A percentile compares a stretch with the other conserved stretches of the same genome.
Conservation (phyloP, 2,329 filamentous ascomycete species). For the Cephalotrichum gorgonifer region DNA sequence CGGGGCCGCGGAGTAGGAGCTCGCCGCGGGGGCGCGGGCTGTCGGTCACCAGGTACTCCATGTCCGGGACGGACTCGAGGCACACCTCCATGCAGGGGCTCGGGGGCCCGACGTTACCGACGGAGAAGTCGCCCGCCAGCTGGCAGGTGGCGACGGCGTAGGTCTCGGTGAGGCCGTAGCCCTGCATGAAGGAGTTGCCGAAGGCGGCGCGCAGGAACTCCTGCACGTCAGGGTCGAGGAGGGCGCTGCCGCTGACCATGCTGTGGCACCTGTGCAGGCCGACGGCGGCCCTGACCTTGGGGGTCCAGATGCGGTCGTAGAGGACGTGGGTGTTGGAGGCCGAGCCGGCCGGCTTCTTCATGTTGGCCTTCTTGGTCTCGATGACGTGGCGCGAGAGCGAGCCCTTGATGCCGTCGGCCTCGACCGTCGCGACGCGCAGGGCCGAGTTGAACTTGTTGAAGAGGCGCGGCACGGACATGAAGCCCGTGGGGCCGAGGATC, state of each 20-base stretch:
- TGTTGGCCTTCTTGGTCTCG: conserved; percentile 65
- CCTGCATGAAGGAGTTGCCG: conserved; percentile 69
- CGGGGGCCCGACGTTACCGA: conserved; percentile 74
- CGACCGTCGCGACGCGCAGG: conserved; percentile 68
- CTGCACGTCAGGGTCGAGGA: conserved; percentile 79
- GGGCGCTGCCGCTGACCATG: conserved; percentile 84
- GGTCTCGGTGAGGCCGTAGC: conserved; percentile 89
- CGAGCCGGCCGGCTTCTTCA: conserved; percentile 60
- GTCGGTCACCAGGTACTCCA: conserved; percentile 84
- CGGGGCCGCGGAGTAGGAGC: conserved; percentile 71
- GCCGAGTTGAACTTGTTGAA: conserved; percentile 84
- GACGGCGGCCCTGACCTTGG: conserved; percentile 73
- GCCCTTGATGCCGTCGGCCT: conserved; percentile 71
- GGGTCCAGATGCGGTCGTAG: conserved; percentile 82
- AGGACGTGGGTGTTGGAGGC: conserved; percentile 71
- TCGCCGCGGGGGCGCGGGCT: conserved; percentile 86
- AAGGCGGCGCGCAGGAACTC: conserved; percentile 81
- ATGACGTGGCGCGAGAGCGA: conserved; percentile 72
- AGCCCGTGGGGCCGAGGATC: conserved; percentile 67
- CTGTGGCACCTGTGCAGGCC: conserved; percentile 63
- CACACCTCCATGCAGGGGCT: conserved; percentile 62
- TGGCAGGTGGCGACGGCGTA: conserved; percentile 72
- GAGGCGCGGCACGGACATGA: conserved; percentile 82
- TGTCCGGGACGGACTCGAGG: conserved; percentile 79
- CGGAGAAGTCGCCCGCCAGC: conserved; percentile 55